phyloP scores from a whole-genome alignment of 148 eudicot species.

The Selenicereus undatus region DNA sequence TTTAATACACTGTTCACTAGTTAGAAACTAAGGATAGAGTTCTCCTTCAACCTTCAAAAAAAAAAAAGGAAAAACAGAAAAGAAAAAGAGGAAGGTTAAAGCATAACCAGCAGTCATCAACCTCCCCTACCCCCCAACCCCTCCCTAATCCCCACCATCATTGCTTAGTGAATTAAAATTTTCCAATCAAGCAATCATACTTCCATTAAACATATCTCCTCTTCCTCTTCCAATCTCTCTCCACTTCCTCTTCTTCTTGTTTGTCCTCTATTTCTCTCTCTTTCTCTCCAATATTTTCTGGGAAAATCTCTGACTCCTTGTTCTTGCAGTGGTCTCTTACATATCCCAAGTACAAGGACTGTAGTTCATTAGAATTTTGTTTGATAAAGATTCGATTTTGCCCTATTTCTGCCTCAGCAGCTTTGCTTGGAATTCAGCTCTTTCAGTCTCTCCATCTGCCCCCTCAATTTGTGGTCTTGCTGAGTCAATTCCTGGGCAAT shows the following conservation, averaged over 20 bases:
- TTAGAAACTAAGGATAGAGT: no score
- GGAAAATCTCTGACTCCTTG: conserved; percentile 2
- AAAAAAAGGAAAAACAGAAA: no score
- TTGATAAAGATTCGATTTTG: conserved; percentile 23
- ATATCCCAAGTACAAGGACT: background rate
- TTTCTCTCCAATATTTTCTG: background rate
- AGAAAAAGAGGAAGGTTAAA: background rate
- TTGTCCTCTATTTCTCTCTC: conserved; percentile 6
- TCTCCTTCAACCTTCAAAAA: no score
- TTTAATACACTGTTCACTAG: no score
- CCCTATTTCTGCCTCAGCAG: background rate
- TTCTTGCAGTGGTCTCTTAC: background rate
- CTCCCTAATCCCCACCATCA: background rate
- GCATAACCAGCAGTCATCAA: background rate
- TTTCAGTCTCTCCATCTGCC: background rate
- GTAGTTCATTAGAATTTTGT: conserved; percentile 6
- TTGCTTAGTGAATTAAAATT: background rate
- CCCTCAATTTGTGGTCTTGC: background rate
- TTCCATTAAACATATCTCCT: background rate
- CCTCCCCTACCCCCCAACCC: background rate
- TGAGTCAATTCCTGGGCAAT: conserved; percentile 23
- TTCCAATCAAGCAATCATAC: background rate
- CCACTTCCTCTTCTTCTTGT: background rate
- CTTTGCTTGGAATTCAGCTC: conserved; percentile 6
- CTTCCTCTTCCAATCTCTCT: background rate